Conservation (phyloP, 257 asterid species). For the Solanum piurae region DNA sequence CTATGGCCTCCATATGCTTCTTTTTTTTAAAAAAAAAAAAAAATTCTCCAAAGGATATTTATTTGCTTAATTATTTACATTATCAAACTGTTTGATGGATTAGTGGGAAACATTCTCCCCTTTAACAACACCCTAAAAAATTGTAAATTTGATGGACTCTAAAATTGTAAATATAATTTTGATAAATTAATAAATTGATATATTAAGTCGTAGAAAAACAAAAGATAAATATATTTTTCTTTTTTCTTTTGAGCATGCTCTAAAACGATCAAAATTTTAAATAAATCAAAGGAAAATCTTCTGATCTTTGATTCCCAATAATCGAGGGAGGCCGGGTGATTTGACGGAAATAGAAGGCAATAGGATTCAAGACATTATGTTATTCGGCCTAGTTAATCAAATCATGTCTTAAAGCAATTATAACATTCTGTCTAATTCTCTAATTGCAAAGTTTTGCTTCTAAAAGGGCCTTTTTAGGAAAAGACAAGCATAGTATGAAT, state of each 20-base stretch:
- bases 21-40: no score
- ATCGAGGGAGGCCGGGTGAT: no score
- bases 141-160: no score
- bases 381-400: not conserved
- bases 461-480: no score
- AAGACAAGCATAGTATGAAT: no score
- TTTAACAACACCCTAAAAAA: no score
- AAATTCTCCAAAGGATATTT: no score
- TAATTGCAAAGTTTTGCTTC: not conserved
- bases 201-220: not conserved
- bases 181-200: no score
- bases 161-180: no score
- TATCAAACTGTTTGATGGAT: slow-evolving; percentile 20
- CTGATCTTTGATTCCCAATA: not conserved
- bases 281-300: not conserved
- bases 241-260: not conserved
- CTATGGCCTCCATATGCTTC: slow-evolving; percentile 17
- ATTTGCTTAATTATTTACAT: not conserved
- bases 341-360: not conserved
- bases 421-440: not conserved
- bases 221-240: no score
- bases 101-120: not conserved
- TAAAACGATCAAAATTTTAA: no score
- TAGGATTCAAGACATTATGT: not conserved
- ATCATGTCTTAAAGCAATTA: not conserved